Base-by-base conservation (phyloP, 305 asterid species). In the Fraxinus sp. region DNA sequence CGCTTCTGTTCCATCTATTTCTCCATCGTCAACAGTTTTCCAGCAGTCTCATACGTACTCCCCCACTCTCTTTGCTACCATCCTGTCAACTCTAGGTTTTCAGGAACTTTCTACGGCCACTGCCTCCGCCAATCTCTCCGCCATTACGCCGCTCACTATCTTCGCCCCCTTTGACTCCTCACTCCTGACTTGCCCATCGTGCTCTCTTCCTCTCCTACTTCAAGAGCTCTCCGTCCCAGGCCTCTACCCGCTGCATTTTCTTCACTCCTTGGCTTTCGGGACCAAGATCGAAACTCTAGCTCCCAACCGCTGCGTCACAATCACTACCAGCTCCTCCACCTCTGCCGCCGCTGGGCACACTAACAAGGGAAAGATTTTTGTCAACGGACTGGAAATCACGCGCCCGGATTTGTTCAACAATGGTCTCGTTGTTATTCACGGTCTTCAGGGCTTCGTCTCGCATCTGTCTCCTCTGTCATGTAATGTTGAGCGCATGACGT, bases 141-240 rank as follows among this genome's bases (percentile, higher is more conserved):
- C 89, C 88, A 72, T 87, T 81, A 88, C 92, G 32, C 97, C 97
- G 6, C 74, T 92, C 83, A 94, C 98, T 26, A 85, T 94, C 36
- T 94, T 94, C 86, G 95, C 98, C n/a, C 92, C 95, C 14, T 79
- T 95, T 55, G 98, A 94, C 81, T 81, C 93, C 49, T 92, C 98
- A 5, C 91, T 94, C 44, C 88, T 90, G 85, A 83, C 91, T 30
- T 94, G 98, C 32, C 83, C 90, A 11, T 73, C 95, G 16, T 94
- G 98, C 81, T 88, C 92, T n/a, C 73, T 89, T 20, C 86, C 91
- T 4, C 85, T 84, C 46, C 97, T 94, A 84, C 90, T 94, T 55
- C 92, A 89, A 81, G 98, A 94, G 87, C 91, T 90, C 85, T 87
- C 97, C 0, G 86, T 94, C 80, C 96, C 98, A 4, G 98, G 97